Evolutionary conservation across 495 filamentous ascomycete species (phyloP).

Genomic region (Astrothelium subdiscretum): DNA sequence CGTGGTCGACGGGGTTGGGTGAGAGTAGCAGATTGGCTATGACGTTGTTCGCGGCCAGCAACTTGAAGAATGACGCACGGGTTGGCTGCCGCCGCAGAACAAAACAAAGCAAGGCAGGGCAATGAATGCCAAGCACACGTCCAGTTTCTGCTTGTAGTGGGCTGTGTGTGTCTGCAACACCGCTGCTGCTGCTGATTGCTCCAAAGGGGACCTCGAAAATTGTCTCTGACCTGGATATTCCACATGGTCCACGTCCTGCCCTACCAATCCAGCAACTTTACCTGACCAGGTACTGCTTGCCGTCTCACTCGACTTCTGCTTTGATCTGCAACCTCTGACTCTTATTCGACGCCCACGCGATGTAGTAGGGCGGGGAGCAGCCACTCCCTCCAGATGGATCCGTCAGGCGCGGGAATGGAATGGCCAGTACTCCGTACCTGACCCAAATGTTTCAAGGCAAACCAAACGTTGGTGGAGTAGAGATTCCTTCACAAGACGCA

Average conservation of each 20-base stretch:
- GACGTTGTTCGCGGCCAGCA: not conserved
- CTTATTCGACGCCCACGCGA: not conserved
- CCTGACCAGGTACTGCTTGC: not conserved
- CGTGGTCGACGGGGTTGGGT: not conserved
- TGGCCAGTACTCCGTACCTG: not conserved
- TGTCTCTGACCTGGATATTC: not conserved
- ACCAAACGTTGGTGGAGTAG: not conserved
- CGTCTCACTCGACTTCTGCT: not conserved
- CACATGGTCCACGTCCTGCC: not conserved
- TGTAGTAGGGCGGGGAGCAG: not conserved
- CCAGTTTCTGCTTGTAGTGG: no score
- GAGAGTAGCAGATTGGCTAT: not conserved
- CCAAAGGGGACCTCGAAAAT: not conserved
- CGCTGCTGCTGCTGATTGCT: not conserved
- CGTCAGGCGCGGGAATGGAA: not conserved
- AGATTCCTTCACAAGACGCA: not conserved
- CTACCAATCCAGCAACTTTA: not conserved
- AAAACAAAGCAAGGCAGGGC: not conserved
- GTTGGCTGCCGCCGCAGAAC: not conserved
- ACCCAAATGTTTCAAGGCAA: no score
- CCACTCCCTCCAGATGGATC: no score
- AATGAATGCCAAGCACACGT: not conserved
- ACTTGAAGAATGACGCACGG: slow-evolving; percentile 1
- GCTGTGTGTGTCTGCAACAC: no score
- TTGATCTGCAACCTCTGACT: not conserved